A percentile compares a stretch with the other conserved stretches of the same genome.
Conservation (phyloP, 768 basidiomycete species). For the Pleurotus giganteus region DNA sequence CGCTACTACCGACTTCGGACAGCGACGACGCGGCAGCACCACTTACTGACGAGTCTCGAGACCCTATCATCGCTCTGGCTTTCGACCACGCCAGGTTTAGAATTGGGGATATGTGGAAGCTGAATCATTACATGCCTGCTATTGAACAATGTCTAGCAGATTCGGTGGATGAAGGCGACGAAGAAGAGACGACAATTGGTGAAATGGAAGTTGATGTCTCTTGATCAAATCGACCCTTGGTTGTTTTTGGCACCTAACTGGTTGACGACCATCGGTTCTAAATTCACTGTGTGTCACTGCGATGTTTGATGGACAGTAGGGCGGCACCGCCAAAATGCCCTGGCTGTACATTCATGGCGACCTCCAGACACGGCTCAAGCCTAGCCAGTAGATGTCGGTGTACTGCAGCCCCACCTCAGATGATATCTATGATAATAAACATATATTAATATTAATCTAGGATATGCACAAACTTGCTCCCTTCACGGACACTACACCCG, state of each 20-base stretch:
- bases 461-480: no score
- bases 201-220: constrained; percentile 20
- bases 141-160: constrained; percentile 64
- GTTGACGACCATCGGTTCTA: no score
- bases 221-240: neutral
- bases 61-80: constrained; percentile 66
- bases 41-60: constrained; percentile 17
- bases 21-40: constrained; percentile 11
- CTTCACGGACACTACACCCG: no score
- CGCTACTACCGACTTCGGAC: constrained; percentile 19
- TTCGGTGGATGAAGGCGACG: constrained; percentile 46
- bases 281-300: no score
- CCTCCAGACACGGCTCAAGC: no score
- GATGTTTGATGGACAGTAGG: no score
- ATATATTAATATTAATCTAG: no score
- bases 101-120: constrained; percentile 84
- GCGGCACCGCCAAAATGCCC: no score
- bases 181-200: constrained; percentile 27
- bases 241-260: neutral
- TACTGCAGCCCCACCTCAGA: no score
- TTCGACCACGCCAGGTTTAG: constrained; percentile 76
- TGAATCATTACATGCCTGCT: constrained; percentile 71
- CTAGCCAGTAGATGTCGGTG: no score
- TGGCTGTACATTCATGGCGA: no score
- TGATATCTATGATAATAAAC: no score